Conservation (phyloP, 805 yeast species). For the Yarrowia sp. region DNA sequence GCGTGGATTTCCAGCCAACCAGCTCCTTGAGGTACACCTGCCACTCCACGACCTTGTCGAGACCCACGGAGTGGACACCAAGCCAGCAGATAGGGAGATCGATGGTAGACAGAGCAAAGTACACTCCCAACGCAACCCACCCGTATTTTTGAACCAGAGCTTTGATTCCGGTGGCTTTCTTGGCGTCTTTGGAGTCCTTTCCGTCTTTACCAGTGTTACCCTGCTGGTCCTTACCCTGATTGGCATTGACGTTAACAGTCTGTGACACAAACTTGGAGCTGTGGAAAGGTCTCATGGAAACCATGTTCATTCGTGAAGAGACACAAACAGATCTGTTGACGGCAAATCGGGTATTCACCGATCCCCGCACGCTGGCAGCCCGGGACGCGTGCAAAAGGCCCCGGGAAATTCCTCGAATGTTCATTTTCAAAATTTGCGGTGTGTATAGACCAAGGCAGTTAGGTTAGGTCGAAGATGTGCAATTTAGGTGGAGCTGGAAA, state of each 20-base stretch:
- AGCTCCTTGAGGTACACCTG: constrained; percentile 65
- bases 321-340: not conserved
- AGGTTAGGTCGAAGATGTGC: not conserved
- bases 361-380: not conserved
- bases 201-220: not conserved
- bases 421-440: not conserved
- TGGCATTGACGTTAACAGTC: not conserved
- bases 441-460: not conserved
- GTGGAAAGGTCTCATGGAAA: not conserved
- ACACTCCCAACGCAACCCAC: constrained; percentile 86
- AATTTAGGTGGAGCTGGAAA: not conserved
- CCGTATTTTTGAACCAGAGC: constrained; percentile 82
- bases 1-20: constrained; percentile 63
- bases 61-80: constrained; percentile 86
- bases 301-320: not conserved
- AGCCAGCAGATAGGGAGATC: constrained; percentile 86
- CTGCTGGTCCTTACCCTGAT: not conserved
- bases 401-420: constrained; percentile 28
- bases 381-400: constrained; percentile 24
- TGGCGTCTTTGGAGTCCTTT: constrained; percentile 5
- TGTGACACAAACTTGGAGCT: not conserved
- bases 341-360: not conserved
- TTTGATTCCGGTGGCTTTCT: constrained; percentile 33
- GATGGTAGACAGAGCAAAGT: constrained; percentile 70
- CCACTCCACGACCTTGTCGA: constrained; percentile 73